Evolutionary conservation across 2,329 filamentous ascomycete genomes (phyloP).

Genomic region (Sporothrix inflata): DNA sequence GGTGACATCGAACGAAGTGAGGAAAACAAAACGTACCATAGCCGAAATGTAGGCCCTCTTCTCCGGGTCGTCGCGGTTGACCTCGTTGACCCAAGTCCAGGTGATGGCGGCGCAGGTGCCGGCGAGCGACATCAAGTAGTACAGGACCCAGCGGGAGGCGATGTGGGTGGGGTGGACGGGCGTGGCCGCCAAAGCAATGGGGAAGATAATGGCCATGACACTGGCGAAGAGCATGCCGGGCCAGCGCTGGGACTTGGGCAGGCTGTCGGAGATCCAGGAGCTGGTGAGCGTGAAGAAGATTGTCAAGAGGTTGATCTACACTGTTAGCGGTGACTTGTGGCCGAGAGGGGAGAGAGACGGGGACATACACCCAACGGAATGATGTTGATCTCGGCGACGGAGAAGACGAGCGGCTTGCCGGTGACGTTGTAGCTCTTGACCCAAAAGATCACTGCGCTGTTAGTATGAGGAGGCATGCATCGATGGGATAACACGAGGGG

Average conservation of each 20-base stretch:
- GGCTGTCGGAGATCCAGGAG: slow-evolving; percentile 38
- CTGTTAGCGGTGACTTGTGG: neutral
- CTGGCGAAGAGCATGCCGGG: slow-evolving; percentile 38
- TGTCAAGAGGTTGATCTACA: slow-evolving; percentile 36
- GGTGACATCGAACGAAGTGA: neutral
- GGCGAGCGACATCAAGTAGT: slow-evolving; percentile 36
- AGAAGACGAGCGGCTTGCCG: slow-evolving; percentile 34
- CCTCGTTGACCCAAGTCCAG: slow-evolving; percentile 39
- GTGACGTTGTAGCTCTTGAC: slow-evolving; percentile 38
- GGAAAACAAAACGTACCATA: slow-evolving; percentile 25
- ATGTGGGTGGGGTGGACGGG: slow-evolving; percentile 36
- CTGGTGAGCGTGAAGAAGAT: slow-evolving; percentile 36
- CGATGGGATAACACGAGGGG: neutral
- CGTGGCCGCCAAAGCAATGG: slow-evolving; percentile 36
- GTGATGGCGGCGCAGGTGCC: slow-evolving; percentile 36
- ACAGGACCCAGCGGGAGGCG: slow-evolving; percentile 35
- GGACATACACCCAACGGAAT: slow-evolving; percentile 37
- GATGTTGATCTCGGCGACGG: slow-evolving; percentile 38
- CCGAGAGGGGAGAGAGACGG: neutral
- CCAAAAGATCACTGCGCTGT: slow-evolving; percentile 38
- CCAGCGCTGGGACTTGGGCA: slow-evolving; percentile 37
- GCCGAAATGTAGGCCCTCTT: slow-evolving; percentile 39
- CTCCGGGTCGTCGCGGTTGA: slow-evolving; percentile 37
- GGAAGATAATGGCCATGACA: slow-evolving; percentile 37
- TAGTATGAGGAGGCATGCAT: neutral